A percentile compares a stretch with the other conserved stretches of the same genome.
These are phyloP conservation scores for Hymenoscyphus repandus DNA, from an alignment of 2,329 filamentous ascomycete genomes.

Conservation along the genomic window DNA sequence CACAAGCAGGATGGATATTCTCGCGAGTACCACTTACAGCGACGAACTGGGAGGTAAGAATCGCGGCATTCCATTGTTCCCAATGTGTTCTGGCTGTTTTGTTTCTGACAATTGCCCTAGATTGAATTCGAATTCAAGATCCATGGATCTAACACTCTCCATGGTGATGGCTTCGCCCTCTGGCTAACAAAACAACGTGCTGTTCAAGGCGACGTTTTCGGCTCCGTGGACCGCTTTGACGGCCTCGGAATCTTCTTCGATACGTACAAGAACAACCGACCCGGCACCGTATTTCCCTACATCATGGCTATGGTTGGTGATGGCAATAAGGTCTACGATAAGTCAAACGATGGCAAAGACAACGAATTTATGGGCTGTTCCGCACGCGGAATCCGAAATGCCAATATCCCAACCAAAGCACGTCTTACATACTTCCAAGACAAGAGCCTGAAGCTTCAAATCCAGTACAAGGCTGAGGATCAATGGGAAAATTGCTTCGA, in stretches of 20 bases:
- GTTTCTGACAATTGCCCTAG: conserved; percentile 30
- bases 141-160: conserved; percentile 80
- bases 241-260: conserved; percentile 90
- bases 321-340: conserved; percentile 82
- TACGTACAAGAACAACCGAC: conserved; percentile 99
- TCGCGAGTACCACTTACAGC: conserved; percentile 91
- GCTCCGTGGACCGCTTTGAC: conserved; percentile 82
- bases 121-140: conserved; percentile 95
- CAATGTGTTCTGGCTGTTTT: too few species aligned
- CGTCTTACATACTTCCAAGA: conserved; percentile 95
- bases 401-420: conserved; percentile 74
- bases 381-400: conserved; percentile 81
- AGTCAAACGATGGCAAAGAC: conserved; percentile 88
- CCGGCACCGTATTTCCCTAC: conserved; percentile 91
- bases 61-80: not conserved
- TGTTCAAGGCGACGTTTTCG: conserved; percentile 77
- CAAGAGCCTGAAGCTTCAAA: conserved; percentile 80
- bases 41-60: conserved; percentile 84
- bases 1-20: conserved; percentile 89
- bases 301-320: conserved; percentile 99
- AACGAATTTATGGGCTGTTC: conserved; percentile 94
- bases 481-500: conserved; percentile 91
- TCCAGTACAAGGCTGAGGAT: conserved; percentile 88
- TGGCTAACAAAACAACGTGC: conserved; percentile 96
- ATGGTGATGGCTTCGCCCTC: conserved; percentile 95